phyloP scores from a whole-genome alignment of 225 moss, liverwort and hornwort genomes.

The Takakia lepidozioides region DNA sequence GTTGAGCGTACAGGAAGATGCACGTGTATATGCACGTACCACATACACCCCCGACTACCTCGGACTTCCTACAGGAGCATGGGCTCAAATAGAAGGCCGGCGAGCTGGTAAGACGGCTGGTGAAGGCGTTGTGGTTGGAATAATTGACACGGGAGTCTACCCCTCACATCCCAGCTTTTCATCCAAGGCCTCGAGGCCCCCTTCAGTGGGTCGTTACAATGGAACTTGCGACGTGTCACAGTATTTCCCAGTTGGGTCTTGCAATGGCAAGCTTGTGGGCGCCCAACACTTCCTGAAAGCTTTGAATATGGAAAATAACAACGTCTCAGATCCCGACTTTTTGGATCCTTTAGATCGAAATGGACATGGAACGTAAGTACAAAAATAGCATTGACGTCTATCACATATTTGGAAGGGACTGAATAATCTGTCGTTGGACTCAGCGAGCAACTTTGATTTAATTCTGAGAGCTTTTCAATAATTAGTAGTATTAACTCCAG shows the following conservation, averaged over 20 bases:
- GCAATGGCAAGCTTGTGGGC: constrained; percentile 46
- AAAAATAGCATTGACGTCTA: neutral
- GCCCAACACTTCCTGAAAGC: constrained; percentile 36
- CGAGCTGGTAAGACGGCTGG: constrained; percentile 25
- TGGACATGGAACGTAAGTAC: constrained; percentile 50
- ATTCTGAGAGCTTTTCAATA: too few relatives aligned
- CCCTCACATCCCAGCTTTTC: constrained; percentile 44
- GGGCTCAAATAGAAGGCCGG: constrained; percentile 17
- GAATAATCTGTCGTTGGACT: neutral
- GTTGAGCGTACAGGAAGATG: constrained; percentile 12
- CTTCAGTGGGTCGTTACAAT: constrained; percentile 7
- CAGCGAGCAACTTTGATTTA: neutral
- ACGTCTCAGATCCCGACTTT: constrained; percentile 12
- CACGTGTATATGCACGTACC: constrained; percentile 13
- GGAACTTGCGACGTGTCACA: constrained; percentile 18
- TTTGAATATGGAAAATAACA: constrained; percentile 8
- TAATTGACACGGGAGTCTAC: constrained; percentile 42
- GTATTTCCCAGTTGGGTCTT: constrained; percentile 28
- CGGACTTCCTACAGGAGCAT: constrained; percentile 26
- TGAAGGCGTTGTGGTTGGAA: constrained; percentile 35
- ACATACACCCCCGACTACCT: constrained; percentile 31
- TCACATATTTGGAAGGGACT: neutral
- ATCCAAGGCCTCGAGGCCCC: constrained; percentile 11
- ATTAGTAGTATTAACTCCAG: neutral
- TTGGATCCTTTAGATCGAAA: constrained; percentile 26